Percentiles rank a stretch among this genome's conserved stretches.
Conservation (phyloP, 345 rosid genomes). For the Brassica nigra region DNA sequence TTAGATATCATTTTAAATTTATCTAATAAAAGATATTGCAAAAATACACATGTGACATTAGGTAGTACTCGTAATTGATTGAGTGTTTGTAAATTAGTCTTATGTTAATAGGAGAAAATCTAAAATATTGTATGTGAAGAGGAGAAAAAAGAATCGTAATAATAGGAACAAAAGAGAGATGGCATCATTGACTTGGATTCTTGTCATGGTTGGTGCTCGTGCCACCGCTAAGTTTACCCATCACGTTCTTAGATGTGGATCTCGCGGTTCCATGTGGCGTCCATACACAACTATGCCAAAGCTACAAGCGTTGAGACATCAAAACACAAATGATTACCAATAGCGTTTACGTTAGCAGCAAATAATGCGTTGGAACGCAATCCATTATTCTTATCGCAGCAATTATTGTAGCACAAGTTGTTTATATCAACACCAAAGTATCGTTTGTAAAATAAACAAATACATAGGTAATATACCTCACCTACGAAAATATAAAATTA, state of each 20-base stretch:
- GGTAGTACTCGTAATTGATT: background rate
- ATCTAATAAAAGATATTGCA: too few relatives aligned
- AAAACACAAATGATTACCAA: constrained; percentile 16
- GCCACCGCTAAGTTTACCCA: constrained; percentile 15
- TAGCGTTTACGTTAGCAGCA: constrained; percentile 2
- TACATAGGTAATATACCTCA: background rate
- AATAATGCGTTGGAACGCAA: background rate
- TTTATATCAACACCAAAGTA: background rate
- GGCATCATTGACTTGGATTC: constrained; percentile 15
- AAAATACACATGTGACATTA: too few relatives aligned
- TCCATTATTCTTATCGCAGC: background rate
- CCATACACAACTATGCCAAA: background rate
- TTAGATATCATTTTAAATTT: too few relatives aligned
- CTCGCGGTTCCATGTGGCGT: constrained; percentile 25
- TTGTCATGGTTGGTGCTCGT: constrained; percentile 15
- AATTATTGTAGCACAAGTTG: background rate
- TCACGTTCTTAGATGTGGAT: constrained; percentile 18
- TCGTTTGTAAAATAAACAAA: background rate
- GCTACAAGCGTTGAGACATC: constrained; percentile 1
- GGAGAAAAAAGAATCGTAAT: background rate
- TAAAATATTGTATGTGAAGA: background rate
- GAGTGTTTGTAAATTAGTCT: constrained; percentile 2
- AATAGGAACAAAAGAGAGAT: background rate
- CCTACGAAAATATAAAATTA: background rate
- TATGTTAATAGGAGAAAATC: background rate